Evolutionary conservation across 345 rosid species (phyloP).

Genomic region (Citrus inodora): DNA sequence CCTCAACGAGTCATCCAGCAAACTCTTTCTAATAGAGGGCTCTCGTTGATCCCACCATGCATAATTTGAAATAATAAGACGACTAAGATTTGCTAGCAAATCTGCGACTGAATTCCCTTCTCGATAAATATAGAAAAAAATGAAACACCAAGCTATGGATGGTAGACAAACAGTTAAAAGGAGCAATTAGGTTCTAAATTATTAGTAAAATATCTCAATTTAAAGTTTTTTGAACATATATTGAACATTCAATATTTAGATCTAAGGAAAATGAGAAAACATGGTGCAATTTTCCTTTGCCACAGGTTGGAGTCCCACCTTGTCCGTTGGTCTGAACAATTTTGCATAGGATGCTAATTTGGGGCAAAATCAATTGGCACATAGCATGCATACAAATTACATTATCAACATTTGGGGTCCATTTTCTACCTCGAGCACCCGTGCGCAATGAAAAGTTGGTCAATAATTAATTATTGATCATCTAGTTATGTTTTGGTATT

Average conservation of each 20-base stretch:
- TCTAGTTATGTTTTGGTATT: neutral
- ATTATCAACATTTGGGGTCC: constrained; percentile 20
- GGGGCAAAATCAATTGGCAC: neutral
- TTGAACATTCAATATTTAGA: neutral
- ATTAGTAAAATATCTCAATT: neutral
- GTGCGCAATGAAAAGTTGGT: constrained; percentile 32
- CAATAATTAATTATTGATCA: constrained; percentile 7
- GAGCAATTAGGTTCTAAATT: neutral
- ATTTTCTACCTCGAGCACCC: constrained; percentile 23
- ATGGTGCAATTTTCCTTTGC: neutral
- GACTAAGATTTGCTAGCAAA: too few species aligned
- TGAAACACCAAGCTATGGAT: too few species aligned
- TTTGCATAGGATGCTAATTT: constrained; percentile 17
- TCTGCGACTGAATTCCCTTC: too few species aligned
- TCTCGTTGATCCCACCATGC: too few species aligned
- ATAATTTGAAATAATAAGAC: too few species aligned
- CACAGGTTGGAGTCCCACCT: constrained; percentile 21
- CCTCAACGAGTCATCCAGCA: too few species aligned
- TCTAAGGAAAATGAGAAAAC: neutral
- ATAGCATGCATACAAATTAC: neutral
- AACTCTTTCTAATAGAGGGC: too few species aligned
- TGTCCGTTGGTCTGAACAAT: constrained; percentile 12
- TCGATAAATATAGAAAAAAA: too few species aligned
- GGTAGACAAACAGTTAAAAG: too few species aligned
- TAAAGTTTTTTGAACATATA: neutral